A percentile compares a stretch with the other conserved stretches of the same genome.
Conservation (phyloP, 805 yeast genomes). For the Cyberlindnera mississippiensis region DNA sequence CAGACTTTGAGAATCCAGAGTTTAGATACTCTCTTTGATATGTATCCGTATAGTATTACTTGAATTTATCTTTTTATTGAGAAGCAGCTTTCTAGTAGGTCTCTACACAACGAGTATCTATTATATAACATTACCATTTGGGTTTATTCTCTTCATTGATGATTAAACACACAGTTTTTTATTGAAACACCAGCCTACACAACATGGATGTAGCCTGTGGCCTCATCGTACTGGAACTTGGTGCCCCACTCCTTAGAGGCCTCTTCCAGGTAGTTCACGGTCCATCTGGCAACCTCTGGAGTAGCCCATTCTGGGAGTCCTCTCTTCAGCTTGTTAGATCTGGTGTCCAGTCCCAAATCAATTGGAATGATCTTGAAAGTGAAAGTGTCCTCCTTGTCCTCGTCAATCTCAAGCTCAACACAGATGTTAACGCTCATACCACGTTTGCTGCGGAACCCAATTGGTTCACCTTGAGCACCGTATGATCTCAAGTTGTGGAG, state of each 20-base stretch:
- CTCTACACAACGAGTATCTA: not conserved
- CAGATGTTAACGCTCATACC: slow-evolving; percentile 27
- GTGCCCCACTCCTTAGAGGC: slow-evolving; percentile 27
- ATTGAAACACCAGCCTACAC: no score
- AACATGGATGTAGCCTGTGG: slow-evolving; percentile 12
- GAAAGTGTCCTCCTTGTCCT: slow-evolving; percentile 14
- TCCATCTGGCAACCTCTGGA: slow-evolving; percentile 23
- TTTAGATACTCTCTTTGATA: slow-evolving; percentile 29
- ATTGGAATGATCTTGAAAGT: slow-evolving; percentile 25
- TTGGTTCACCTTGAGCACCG: slow-evolving; percentile 25
- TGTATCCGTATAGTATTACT: no score
- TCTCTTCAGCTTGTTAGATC: slow-evolving; percentile 21
- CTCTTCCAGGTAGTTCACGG: slow-evolving; percentile 24
- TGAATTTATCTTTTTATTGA: no score
- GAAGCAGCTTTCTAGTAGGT: no score
- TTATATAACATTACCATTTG: no score
- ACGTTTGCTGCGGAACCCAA: slow-evolving; percentile 27
- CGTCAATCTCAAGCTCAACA: slow-evolving; percentile 24
- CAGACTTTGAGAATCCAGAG: slow-evolving; percentile 32
- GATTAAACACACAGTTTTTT: no score
- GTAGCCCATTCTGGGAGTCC: slow-evolving; percentile 28
- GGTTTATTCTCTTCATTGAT: no score
- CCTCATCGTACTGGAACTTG: slow-evolving; percentile 20
- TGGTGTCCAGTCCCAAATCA: slow-evolving; percentile 26
- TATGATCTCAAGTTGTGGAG: slow-evolving; percentile 27